Evolutionary conservation across 1,284 basidiomycete species (phyloP).

Genomic region (Cutaneotrichosporon sp.): DNA sequence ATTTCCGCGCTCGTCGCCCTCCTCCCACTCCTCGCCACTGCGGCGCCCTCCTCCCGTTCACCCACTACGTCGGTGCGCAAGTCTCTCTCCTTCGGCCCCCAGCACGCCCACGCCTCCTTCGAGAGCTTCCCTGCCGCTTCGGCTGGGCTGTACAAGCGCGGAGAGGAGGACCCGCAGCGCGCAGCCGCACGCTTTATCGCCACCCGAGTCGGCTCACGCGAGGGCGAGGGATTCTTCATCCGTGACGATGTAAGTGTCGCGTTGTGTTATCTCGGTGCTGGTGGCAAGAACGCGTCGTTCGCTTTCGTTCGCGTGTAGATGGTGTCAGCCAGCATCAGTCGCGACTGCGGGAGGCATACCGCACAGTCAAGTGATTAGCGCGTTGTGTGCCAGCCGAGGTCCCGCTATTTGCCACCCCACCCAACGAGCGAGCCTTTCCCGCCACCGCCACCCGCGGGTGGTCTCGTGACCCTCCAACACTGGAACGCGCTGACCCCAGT

Average conservation of each 20-base stretch:
- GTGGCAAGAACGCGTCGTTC: too few relatives aligned
- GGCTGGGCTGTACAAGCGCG: slow-evolving; percentile 4
- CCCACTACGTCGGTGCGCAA: slow-evolving; percentile 37
- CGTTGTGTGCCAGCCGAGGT: too few relatives aligned
- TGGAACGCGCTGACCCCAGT: slow-evolving; percentile 58
- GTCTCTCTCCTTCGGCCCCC: slow-evolving; percentile 72
- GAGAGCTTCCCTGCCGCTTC: slow-evolving; percentile 52
- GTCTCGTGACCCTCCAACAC: background rate
- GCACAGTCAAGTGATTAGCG: too few relatives aligned
- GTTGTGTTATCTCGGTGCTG: too few relatives aligned
- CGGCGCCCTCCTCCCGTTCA: slow-evolving; percentile 13
- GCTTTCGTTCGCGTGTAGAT: too few relatives aligned
- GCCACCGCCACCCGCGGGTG: too few relatives aligned
- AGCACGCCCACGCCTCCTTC: slow-evolving; percentile 66
- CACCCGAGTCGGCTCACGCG: slow-evolving; percentile 21
- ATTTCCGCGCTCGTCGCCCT: slow-evolving; percentile 43
- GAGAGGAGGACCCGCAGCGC: slow-evolving; percentile 20
- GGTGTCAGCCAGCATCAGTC: background rate
- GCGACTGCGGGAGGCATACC: too few relatives aligned
- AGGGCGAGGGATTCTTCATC: slow-evolving; percentile 43
- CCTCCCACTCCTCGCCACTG: slow-evolving; percentile 42
- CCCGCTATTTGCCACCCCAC: background rate
- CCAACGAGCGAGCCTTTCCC: too few relatives aligned
- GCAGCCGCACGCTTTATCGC: slow-evolving; percentile 33
- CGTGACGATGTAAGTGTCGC: slow-evolving; percentile 50